Conservation (phyloP, 768 basidiomycete genomes). For the Tubosaeta sp. region DNA sequence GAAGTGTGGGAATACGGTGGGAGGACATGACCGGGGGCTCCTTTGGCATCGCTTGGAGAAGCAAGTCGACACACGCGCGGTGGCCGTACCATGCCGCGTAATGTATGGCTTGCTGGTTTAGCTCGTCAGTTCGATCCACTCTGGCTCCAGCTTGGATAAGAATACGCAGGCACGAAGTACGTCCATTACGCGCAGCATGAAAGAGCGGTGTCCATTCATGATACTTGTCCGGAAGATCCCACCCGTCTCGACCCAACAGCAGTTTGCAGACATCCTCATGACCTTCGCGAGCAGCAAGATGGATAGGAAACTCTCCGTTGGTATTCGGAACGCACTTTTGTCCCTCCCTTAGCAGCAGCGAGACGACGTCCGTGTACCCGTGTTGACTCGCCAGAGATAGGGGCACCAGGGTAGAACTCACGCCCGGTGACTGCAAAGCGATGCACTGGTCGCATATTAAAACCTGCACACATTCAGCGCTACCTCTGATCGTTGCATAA, state of each 20-base stretch:
- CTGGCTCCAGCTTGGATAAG: slow-evolving; percentile 77
- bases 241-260: slow-evolving; percentile 69
- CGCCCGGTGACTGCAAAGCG: slow-evolving; percentile 51
- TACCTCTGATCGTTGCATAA: slow-evolving; percentile 87
- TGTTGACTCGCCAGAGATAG: slow-evolving; percentile 88
- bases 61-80: slow-evolving; percentile 56
- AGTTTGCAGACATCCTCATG: slow-evolving; percentile 80
- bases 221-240: slow-evolving; percentile 91
- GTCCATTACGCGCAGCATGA: slow-evolving; percentile 89
- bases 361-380: slow-evolving; percentile 81
- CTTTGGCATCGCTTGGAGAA: slow-evolving; percentile 42
- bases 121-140: slow-evolving; percentile 76
- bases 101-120: slow-evolving; percentile 79
- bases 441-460: slow-evolving; percentile 72
- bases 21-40: slow-evolving; percentile 13
- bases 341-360: slow-evolving; percentile 71
- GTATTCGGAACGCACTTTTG: slow-evolving; percentile 80
- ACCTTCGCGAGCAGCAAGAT: slow-evolving; percentile 91
- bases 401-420: slow-evolving; percentile 72
- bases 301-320: slow-evolving; percentile 96
- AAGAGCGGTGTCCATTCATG: slow-evolving; percentile 98
- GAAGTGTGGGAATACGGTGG: slow-evolving; percentile 17
- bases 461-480: slow-evolving; percentile 77
- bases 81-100: slow-evolving; percentile 98
- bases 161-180: slow-evolving; percentile 65